Evolutionary conservation across 140 eudicot genomes (phyloP).

Genomic region (Cichorium intybus): DNA sequence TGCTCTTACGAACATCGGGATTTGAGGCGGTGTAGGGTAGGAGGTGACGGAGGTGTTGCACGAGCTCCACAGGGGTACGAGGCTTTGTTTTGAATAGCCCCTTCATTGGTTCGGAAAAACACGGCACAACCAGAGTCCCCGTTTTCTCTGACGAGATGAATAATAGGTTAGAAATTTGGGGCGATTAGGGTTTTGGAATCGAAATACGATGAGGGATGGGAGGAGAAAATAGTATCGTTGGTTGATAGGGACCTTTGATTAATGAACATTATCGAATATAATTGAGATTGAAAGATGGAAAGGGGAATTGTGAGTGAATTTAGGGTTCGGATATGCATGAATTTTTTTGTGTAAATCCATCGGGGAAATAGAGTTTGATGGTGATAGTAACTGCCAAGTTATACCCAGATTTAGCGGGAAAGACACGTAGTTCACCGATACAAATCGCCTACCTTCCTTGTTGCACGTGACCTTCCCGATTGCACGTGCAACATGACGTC

Average conservation of each 20-base stretch:
- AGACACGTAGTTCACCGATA: neutral
- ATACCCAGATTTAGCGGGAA: conserved; percentile 25
- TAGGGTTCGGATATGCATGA: conserved; percentile 29
- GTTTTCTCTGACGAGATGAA: neutral
- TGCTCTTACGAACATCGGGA: conserved; percentile 21
- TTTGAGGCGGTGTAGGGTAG: conserved; percentile 31
- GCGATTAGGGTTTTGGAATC: conserved; percentile 28
- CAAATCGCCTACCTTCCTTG: neutral
- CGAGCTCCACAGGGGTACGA: conserved; percentile 51
- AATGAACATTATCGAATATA: neutral
- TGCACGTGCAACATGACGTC: neutral
- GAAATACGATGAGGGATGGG: neutral
- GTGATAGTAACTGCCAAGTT: conserved; percentile 11
- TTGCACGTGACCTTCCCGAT: conserved; percentile 4
- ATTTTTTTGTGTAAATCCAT: conserved; percentile 10
- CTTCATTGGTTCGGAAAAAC: conserved; percentile 35
- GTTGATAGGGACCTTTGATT: conserved; percentile 12
- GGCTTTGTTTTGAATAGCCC: conserved; percentile 53
- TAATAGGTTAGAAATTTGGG: neutral
- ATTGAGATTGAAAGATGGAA: neutral
- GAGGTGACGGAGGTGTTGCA: conserved; percentile 34
- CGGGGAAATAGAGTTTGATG: conserved; percentile 6
- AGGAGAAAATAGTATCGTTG: neutral
- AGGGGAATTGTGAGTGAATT: conserved; percentile 8
- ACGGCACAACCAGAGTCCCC: conserved; percentile 22